Percentiles rank a stretch among this genome's conserved stretches.
phyloP scores from a whole-genome alignment of 805 yeast species.

The Saturnispora zaruensis region DNA sequence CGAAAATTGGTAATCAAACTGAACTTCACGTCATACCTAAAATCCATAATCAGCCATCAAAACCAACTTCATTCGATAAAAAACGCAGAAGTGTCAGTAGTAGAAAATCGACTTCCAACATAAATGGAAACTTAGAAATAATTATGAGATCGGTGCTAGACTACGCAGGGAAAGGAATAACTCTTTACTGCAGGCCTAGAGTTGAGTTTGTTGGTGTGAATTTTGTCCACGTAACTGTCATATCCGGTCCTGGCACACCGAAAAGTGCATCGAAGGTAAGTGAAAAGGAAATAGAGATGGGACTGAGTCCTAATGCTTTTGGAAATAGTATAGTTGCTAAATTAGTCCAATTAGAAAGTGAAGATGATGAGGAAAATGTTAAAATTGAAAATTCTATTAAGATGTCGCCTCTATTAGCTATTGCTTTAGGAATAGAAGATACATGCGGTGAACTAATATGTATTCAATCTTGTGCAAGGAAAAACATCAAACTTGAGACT shows the following conservation, averaged over 20 bases:
- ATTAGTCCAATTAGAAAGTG: conserved; percentile 6
- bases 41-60: conserved; percentile 23
- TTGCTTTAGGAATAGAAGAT: conserved; percentile 45
- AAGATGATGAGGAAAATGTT: conserved; percentile 2
- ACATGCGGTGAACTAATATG: conserved; percentile 46
- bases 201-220: conserved; percentile 32
- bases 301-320: conserved; percentile 9
- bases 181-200: conserved; percentile 1
- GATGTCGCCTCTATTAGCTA: conserved; percentile 30
- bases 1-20: conserved; percentile 34
- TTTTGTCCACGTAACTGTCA: conserved; percentile 42
- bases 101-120: conserved; percentile 16
- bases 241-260: conserved; percentile 43
- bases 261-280: conserved; percentile 13
- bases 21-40: conserved; percentile 60
- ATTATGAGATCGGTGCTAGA: conserved; percentile 6
- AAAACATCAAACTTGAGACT: conserved; percentile 5
- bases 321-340: conserved; percentile 11
- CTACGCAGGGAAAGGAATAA: neutral
- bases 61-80: conserved; percentile 16
- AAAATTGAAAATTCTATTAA: conserved; percentile 9
- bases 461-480: conserved; percentile 30
- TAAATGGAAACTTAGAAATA: neutral
- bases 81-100: conserved; percentile 25
- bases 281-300: conserved; percentile 12